A percentile compares a stretch with the other conserved stretches of the same genome.
phyloP scores from a whole-genome alignment of 768 basidiomycete genomes.

The Lentinus tigrinus region DNA sequence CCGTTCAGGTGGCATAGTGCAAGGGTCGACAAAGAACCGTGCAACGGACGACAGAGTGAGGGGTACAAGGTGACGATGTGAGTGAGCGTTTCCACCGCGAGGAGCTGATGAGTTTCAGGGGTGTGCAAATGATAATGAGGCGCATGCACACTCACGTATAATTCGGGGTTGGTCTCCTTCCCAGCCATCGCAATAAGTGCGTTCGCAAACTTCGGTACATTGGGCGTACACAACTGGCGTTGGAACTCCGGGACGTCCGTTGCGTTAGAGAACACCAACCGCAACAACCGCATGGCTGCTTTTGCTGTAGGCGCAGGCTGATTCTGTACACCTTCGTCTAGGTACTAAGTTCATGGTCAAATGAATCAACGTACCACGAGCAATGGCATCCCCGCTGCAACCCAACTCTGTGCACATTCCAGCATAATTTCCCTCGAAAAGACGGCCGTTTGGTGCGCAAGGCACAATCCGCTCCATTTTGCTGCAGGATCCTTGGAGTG shows the following conservation, averaged over 20 bases:
- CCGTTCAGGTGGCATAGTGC: slow-evolving; percentile 59
- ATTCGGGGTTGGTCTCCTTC: slow-evolving; percentile 45
- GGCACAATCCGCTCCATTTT: slow-evolving; percentile 77
- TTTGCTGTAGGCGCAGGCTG: slow-evolving; percentile 61
- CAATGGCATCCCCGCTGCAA: slow-evolving; percentile 59
- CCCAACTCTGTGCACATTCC: slow-evolving; percentile 73
- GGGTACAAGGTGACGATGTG: slow-evolving; percentile 67
- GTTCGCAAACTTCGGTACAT: slow-evolving; percentile 67
- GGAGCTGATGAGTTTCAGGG: slow-evolving; percentile 27
- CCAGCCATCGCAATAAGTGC: slow-evolving; percentile 58
- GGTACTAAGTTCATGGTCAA: slow-evolving; percentile 32
- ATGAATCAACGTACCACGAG: slow-evolving; percentile 55
- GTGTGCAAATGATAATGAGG: slow-evolving; percentile 4
- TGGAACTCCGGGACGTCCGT: slow-evolving; percentile 75
- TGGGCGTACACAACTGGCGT: slow-evolving; percentile 71
- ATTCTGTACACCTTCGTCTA: slow-evolving; percentile 44
- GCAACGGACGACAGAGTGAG: slow-evolving; percentile 57
- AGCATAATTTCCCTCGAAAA: slow-evolving; percentile 60
- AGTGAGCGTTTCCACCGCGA: slow-evolving; percentile 46
- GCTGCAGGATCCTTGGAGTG: slow-evolving; percentile 76
- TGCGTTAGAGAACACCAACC: slow-evolving; percentile 59
- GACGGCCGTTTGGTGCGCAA: slow-evolving; percentile 65
- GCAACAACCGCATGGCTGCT: slow-evolving; percentile 63
- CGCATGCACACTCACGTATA: slow-evolving; percentile 45
- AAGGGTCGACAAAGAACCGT: slow-evolving; percentile 50